phyloP scores from a whole-genome alignment of 2,329 filamentous ascomycete genomes.

The Ceratocystiopsis brevicomis region DNA sequence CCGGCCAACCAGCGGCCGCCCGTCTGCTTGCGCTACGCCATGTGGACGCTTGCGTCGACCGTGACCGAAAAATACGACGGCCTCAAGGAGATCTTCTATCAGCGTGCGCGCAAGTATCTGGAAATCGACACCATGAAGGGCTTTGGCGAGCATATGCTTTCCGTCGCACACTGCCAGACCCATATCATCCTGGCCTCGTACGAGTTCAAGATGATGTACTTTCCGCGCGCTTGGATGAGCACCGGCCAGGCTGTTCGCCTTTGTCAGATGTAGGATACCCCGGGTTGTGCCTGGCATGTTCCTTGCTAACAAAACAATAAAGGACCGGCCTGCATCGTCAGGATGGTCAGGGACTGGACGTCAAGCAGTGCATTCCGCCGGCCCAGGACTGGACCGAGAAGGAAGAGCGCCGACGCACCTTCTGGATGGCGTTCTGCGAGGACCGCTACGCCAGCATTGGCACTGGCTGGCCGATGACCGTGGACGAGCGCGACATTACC shows the following conservation, averaged over 20 bases:
- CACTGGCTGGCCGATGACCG: slow-evolving; percentile 88
- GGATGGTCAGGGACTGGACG: slow-evolving; percentile 65
- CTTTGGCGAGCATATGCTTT: slow-evolving; percentile 76
- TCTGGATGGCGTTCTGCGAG: slow-evolving; percentile 84
- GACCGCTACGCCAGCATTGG: slow-evolving; percentile 91
- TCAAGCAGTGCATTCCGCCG: slow-evolving; percentile 77
- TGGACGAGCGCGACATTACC: slow-evolving; percentile 81
- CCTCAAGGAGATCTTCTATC: slow-evolving; percentile 77
- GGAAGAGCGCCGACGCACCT: slow-evolving; percentile 78
- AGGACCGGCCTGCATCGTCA: slow-evolving; percentile 87
- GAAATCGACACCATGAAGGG: slow-evolving; percentile 83
- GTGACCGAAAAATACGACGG: slow-evolving; percentile 63
- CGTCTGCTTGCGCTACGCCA: slow-evolving; percentile 75
- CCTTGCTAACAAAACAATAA: slow-evolving; percentile 8
- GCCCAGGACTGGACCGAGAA: slow-evolving; percentile 85
- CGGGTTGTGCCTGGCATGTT: not conserved
- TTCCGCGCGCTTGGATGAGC: slow-evolving; percentile 88
- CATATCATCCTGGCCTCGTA: slow-evolving; percentile 66
- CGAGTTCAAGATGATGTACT: slow-evolving; percentile 97
- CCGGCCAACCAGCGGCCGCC: slow-evolving; percentile 74
- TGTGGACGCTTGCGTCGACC: slow-evolving; percentile 88
- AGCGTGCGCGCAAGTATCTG: slow-evolving; percentile 72
- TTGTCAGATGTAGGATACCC: slow-evolving; percentile 51
- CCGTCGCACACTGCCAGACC: slow-evolving; percentile 67
- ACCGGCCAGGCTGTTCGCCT: slow-evolving; percentile 66